A percentile compares a stretch with the other conserved stretches of the same genome.
phyloP scores from a whole-genome alignment of 768 basidiomycete genomes.

The Leccinum subgranulosum region DNA sequence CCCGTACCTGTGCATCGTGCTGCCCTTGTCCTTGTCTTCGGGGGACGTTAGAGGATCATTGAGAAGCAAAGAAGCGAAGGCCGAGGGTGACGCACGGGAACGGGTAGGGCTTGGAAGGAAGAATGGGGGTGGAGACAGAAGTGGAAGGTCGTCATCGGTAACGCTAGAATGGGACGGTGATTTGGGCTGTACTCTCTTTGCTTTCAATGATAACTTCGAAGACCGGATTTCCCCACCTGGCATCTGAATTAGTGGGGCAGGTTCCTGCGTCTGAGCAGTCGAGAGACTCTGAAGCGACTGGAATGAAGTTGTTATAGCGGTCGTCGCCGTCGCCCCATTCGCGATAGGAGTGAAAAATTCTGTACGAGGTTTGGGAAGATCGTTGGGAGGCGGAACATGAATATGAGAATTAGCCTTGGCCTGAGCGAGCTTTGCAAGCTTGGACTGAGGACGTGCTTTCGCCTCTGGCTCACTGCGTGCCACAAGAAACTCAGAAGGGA shows the following conservation, averaged over 20 bases:
- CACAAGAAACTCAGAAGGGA: constrained; percentile 12
- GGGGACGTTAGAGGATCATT: constrained; percentile 42
- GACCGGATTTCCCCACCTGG: constrained; percentile 40
- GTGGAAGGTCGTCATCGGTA: constrained; percentile 38
- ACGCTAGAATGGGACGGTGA: constrained; percentile 30
- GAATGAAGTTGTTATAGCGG: constrained; percentile 80
- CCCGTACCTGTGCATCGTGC: constrained; percentile 28
- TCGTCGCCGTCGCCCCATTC: constrained; percentile 80
- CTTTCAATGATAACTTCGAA: constrained; percentile 78
- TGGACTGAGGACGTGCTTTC: constrained; percentile 53
- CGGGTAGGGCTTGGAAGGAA: constrained; percentile 52
- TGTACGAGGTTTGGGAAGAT: constrained; percentile 50
- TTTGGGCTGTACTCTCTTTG: constrained; percentile 54
- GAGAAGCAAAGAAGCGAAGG: constrained; percentile 71
- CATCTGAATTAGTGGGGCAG: constrained; percentile 26
- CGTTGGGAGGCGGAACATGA: constrained; percentile 27
- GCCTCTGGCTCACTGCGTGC: constrained; percentile 14
- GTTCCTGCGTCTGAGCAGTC: constrained; percentile 25
- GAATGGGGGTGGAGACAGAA: constrained; percentile 46
- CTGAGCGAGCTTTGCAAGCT: constrained; percentile 72
- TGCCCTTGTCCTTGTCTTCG: constrained; percentile 37
- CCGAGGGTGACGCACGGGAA: constrained; percentile 73
- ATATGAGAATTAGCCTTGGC: constrained; percentile 37
- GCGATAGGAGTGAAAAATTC: constrained; percentile 76
- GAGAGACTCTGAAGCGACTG: constrained; percentile 66